Conservation (phyloP, 371 early-diverging fungal species). For the Apophysomyces variabilis region DNA sequence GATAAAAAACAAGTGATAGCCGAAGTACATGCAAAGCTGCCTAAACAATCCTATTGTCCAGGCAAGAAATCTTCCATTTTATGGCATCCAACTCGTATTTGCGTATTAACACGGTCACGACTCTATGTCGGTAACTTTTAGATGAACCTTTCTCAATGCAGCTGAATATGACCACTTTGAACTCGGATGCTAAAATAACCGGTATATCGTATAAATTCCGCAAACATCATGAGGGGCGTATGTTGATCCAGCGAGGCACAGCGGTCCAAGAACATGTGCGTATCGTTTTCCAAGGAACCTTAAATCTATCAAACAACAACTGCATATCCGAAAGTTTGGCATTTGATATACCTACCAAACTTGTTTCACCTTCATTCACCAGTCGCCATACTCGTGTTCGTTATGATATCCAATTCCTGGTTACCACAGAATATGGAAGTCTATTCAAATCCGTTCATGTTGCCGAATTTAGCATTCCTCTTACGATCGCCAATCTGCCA, state of each 20-base stretch:
- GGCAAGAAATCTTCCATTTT: conserved; percentile 20
- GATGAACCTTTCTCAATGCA: conserved; percentile 44
- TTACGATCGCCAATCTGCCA: conserved; percentile 43
- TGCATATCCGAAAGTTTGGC: conserved; percentile 24
- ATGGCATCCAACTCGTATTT: background rate
- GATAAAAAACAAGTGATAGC: conserved; percentile 20
- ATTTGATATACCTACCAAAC: conserved; percentile 48
- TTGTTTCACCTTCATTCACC: conserved; percentile 48
- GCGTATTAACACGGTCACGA: background rate
- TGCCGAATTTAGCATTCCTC: conserved; percentile 37
- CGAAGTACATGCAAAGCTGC: conserved; percentile 44
- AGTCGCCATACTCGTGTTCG: conserved; percentile 49
- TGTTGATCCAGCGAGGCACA: conserved; percentile 43
- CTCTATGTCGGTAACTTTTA: conserved; percentile 3
- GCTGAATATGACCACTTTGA: conserved; percentile 31
- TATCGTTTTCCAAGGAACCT: conserved; percentile 21
- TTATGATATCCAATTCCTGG: conserved; percentile 41
- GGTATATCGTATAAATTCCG: conserved; percentile 32
- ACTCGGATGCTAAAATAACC: conserved; percentile 37
- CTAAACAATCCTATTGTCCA: conserved; percentile 46
- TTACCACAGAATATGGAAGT: conserved; percentile 35
- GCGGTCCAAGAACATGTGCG: conserved; percentile 25
- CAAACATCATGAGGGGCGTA: conserved; percentile 48
- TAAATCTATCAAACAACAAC: conserved; percentile 14
- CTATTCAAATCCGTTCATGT: conserved; percentile 35